phyloP scores from a whole-genome alignment of 2,329 filamentous ascomycete genomes.

The Plenodomus lindquistii region DNA sequence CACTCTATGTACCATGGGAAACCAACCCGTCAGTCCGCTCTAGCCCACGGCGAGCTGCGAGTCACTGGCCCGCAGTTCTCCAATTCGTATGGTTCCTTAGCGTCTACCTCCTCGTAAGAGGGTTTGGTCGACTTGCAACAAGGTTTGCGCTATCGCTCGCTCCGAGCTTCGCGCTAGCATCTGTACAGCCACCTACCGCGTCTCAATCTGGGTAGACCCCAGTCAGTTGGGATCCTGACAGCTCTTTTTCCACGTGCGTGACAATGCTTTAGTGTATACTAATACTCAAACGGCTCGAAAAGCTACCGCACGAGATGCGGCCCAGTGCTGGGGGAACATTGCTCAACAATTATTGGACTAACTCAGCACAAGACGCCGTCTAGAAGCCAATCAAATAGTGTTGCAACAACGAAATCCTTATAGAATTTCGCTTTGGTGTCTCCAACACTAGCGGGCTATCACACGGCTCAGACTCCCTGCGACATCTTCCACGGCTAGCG shows the following conservation, averaged over 20 bases:
- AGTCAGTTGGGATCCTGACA: conserved; percentile 5
- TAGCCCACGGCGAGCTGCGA: conserved; percentile 20
- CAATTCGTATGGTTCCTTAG: conserved; percentile 14
- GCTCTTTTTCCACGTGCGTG: conserved; percentile 15
- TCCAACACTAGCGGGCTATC: not conserved
- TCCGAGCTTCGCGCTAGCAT: conserved; percentile 19
- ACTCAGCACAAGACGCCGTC: not conserved
- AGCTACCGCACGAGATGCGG: not conserved
- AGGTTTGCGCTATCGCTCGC: conserved; percentile 24
- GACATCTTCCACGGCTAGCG: not conserved
- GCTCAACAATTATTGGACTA: not conserved
- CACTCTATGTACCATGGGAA: conserved; percentile 16
- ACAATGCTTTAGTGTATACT: not conserved
- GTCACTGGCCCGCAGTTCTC: conserved; percentile 13
- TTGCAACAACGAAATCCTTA: not conserved
- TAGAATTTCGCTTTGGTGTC: not conserved
- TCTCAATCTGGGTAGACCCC: conserved; percentile 16
- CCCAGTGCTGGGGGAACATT: not conserved
- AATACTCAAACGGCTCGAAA: not conserved
- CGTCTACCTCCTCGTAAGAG: not conserved
- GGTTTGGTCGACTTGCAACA: conserved; percentile 7
- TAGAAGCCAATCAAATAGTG: not conserved
- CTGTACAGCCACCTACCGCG: conserved; percentile 9
- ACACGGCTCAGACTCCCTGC: not conserved
- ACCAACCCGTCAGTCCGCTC: conserved; percentile 19